Evolutionary conservation across 2,329 filamentous ascomycete genomes (phyloP), one percentile per base, ranked within the genome.

Genomic region (Capronia epimyces): DNA sequence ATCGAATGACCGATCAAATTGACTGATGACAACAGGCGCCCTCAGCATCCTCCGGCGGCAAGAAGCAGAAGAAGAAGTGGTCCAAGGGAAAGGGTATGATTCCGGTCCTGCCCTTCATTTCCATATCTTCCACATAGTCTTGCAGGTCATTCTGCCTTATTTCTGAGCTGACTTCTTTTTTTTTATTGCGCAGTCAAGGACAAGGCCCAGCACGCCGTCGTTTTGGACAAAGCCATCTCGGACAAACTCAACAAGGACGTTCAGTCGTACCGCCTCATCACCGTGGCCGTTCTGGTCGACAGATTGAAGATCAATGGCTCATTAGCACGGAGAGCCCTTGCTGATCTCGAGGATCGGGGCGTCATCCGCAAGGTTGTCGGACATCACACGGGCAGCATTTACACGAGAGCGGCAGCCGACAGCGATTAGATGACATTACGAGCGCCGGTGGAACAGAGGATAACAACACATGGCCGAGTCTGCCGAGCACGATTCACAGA

Each of bases 161-260:
- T 8, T 25, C 13, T 18, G 3, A n/a, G 20, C 29, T 32, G 15
- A 27, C 39, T 15, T n/a, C 7, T 34, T 22, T 43, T 42, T 22
- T 37, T 16, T 1, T n/a, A 24, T 40, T 24, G 15, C 52, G 80
- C 75, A 89, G 93, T 98, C 82, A 98, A 98, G 93, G 93, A 98
- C 84, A 98, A 98, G 90, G 91, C 93, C 78, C 87, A 97, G 76
- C 93, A 98, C 84, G 88, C 71, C 76, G 93, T 98, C 77, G 82
- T 97, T 72, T 89, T 98, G 78, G 93, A 98, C 82, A 98, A 98
- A 85, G 72, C 80, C 77, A 95, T 86, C 71, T 87, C 86, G 65
- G 93, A 98, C 79, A 95, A 94, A 82, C 89, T 98, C 75, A 87
- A 95, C 83, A 98, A 98, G 83, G 93, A 98, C 83, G 94, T 98